Base-by-base conservation (phyloP, 345 rosid genomes). In the Eucalyptus globulus region DNA sequence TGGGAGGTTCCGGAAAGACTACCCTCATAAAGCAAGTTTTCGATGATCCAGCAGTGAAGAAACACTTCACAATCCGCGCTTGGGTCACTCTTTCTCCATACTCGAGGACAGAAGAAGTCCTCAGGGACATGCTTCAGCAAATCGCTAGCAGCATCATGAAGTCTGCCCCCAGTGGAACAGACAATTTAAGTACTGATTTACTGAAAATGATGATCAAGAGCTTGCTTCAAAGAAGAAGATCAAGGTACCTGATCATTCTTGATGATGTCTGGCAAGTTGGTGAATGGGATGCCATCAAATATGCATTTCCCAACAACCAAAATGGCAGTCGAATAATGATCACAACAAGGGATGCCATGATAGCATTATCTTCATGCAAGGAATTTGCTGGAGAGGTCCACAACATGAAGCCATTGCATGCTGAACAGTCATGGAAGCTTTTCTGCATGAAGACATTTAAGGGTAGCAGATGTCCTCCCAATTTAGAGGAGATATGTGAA, bases 1-100 rank as follows among this genome's bases (percentile, higher is more conserved):
- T 92, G 91, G 93, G 94, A 45, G 94, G 94, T 21, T 62, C 91
- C 0, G 94, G 94, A 11, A 93, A 93, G 83, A 93, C 94, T 7
- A 93, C 94, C 72, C 53, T 93, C 40, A 91, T 87, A 40, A 89
- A 89, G 88, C 89, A 90, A 83, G 92, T 91, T 31, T 93, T 88
- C 44, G 93, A 93, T 2, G 60, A 87, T 40, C 51, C 89, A 29
- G 85, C 21, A 2, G 90, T 91, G 76, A 88, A 86, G 89, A 80
- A 88, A 50, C 89, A 89, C 50, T 92, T 93, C 29, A 49, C 67
- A 29, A 76, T 86, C 49, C 88, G 81, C 19, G 92, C 90, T 89
- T 93, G 90, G 93, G 86, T 90, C 80, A 89, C 91, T 2, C 86
- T 90, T 81, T 89, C 93, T 69, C 91, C 89, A 13, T 86, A 92